Evolutionary conservation across 2,329 filamentous ascomycete species (phyloP), one percentile per base, ranked within the genome.

Genomic region (Escovopsis weberi): DNA sequence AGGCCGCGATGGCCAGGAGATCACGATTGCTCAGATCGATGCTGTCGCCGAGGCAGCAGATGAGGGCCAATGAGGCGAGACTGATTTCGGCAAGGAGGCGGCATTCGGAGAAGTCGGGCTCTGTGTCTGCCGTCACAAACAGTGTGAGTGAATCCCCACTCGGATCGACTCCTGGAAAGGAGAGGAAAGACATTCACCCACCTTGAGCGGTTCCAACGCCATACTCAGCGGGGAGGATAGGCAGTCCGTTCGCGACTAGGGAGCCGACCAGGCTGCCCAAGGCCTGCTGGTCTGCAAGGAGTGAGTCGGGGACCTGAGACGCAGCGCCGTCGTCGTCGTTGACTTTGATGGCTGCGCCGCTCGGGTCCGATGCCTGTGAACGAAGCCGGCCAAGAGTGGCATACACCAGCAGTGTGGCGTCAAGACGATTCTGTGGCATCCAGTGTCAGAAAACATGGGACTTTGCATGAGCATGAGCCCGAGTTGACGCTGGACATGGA

Each of bases 1-100:
- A 55, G 3, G 61, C 54, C 12, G 57, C 50, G 11, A 63, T 32
- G 32, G 49, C 50, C 19, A 66, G 42, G 4, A 68, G 53, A 26
- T 18, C 33, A 18, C 11, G 10, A 11, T 44, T n/a, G 15, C 37
- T 38, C 9, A 46, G 18, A 26, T 12, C 10, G 38, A 39, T 18
- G n/a, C 19, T 12, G 3, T 12, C 18, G 11, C 33, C 12, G 19
- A 41, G 35, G 12, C 30, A 15, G 4, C 39, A 39, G 11, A 44
- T 35, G 15, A 41, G 37, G 28, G 12, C 19, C 12, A 46, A 19
- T 23, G 41, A n/a, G 11, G 45, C 42, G 33, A 46, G 39, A 6
- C 39, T 43, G 19, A 12, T 26, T 33, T 46, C 45, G 18, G 42
- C 45, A 12, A 28, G n/a, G 26, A 42, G 37, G 37, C 42, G 40